phyloP scores from a whole-genome alignment of 805 yeast genomes.

The Wickerhamiella alocasiicola region DNA sequence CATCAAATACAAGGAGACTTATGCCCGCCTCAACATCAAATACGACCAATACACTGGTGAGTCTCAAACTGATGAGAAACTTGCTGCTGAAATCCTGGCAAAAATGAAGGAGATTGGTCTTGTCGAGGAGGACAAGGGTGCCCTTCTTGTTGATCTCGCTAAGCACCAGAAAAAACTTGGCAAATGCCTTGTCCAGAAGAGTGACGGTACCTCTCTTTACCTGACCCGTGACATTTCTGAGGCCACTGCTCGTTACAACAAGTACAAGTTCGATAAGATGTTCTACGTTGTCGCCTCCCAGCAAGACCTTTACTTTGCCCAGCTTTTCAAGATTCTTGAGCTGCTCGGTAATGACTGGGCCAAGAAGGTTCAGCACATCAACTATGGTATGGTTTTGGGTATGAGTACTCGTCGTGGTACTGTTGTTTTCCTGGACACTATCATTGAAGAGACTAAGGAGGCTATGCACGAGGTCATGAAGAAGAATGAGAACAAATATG shows the following conservation, averaged over 20 bases:
- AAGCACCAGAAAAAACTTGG: slow-evolving; percentile 83
- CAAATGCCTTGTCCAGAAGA: slow-evolving; percentile 81
- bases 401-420: slow-evolving; percentile 98
- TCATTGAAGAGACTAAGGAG: slow-evolving; percentile 83
- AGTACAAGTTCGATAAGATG: slow-evolving; percentile 85
- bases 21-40: slow-evolving; percentile 79
- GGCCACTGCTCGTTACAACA: slow-evolving; percentile 79
- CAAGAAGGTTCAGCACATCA: slow-evolving; percentile 62
- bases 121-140: slow-evolving; percentile 81
- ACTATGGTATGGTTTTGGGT: slow-evolving; percentile 96
- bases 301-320: slow-evolving; percentile 89
- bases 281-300: slow-evolving; percentile 91
- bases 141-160: slow-evolving; percentile 73
- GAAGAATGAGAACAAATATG: slow-evolving; percentile 77
- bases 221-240: slow-evolving; percentile 95
- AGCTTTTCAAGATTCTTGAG: slow-evolving; percentile 85
- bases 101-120: slow-evolving; percentile 54
- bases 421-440: slow-evolving; percentile 92
- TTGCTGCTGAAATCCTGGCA: slow-evolving; percentile 54
- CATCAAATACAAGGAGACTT: slow-evolving; percentile 71
- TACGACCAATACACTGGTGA: slow-evolving; percentile 92
- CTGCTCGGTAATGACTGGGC: slow-evolving; percentile 89
- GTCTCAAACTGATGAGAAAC: slow-evolving; percentile 72
- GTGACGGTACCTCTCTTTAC: slow-evolving; percentile 90
- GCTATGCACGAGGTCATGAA: slow-evolving; percentile 96